phyloP scores from a whole-genome alignment of 1,284 basidiomycete species.

The Ceratobasidium sp. region DNA sequence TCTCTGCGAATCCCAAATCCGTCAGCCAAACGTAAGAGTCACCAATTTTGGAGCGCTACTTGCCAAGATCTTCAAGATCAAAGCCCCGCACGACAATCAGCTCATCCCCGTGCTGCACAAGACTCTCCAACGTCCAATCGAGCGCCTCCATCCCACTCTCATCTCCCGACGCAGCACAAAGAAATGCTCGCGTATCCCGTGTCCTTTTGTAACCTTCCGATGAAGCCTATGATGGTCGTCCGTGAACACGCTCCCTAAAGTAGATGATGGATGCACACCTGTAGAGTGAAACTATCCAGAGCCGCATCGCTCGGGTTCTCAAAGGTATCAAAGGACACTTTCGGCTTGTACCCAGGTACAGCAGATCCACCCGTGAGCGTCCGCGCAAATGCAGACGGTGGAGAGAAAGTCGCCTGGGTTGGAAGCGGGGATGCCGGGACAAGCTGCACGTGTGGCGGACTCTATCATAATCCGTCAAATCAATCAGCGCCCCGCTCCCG shows the following conservation, averaged over 20 bases:
- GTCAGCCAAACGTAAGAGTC: constrained; percentile 25
- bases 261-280: constrained; percentile 53
- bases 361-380: constrained; percentile 44
- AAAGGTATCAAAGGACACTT: constrained; percentile 88
- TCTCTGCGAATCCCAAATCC: constrained; percentile 60
- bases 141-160: constrained; percentile 87
- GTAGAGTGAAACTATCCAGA: constrained; percentile 59
- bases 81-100: constrained; percentile 91
- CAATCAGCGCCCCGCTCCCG: too few relatives aligned
- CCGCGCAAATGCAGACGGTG: constrained; percentile 12
- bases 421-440: constrained; percentile 51
- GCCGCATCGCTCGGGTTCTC: constrained; percentile 69
- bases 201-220: constrained; percentile 83
- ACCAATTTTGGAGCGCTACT: constrained; percentile 47
- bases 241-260: neutral
- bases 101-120: constrained; percentile 95
- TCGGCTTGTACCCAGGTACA: constrained; percentile 71
- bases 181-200: constrained; percentile 86
- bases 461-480: constrained; percentile 43
- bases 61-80: constrained; percentile 84
- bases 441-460: constrained; percentile 51
- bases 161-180: constrained; percentile 90
- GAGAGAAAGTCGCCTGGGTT: constrained; percentile 2
- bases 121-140: constrained; percentile 87
- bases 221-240: constrained; percentile 64